Conservation (phyloP, 1,284 basidiomycete species). For the Puccinia horiana region DNA sequence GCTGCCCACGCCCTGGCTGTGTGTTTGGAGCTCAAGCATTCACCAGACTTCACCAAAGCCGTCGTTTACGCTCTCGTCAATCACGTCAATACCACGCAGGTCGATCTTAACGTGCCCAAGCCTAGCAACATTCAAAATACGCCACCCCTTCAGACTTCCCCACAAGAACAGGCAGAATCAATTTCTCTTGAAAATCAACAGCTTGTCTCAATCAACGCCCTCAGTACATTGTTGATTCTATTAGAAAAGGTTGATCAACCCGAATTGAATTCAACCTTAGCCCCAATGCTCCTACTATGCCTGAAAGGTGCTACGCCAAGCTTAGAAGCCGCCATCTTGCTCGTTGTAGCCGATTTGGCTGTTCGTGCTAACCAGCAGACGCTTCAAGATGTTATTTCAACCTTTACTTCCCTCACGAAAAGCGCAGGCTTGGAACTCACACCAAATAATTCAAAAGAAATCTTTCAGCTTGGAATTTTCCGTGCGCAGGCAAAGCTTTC, state of each 20-base stretch:
- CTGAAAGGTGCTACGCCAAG: conserved; percentile 78
- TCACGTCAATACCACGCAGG: conserved; percentile 31
- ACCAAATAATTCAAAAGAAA: conserved; percentile 69
- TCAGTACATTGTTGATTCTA: conserved; percentile 25
- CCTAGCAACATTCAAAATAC: not conserved
- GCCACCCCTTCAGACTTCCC: conserved; percentile 7
- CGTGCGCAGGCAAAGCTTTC: conserved; percentile 85
- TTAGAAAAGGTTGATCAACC: conserved; percentile 31
- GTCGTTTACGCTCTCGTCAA: conserved; percentile 41
- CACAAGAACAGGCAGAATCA: conserved; percentile 2
- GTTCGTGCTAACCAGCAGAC: conserved; percentile 73
- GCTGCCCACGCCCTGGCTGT: conserved; percentile 42
- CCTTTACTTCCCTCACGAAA: conserved; percentile 82
- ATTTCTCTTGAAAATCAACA: conserved; percentile 31
- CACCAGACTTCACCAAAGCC: conserved; percentile 30
- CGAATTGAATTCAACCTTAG: conserved; percentile 54
- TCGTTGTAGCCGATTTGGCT: conserved; percentile 86
- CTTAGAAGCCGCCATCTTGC: conserved; percentile 85
- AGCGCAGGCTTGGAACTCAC: conserved; percentile 61
- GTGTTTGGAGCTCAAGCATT: conserved; percentile 40
- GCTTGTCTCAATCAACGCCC: conserved; percentile 40
- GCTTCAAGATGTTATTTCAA: conserved; percentile 80
- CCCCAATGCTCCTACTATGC: conserved; percentile 89
- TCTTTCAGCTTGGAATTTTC: conserved; percentile 66
- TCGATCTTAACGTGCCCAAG: conserved; percentile 14